phyloP scores from a whole-genome alignment of 148 eudicot species.

The Polygonum maritimum region DNA sequence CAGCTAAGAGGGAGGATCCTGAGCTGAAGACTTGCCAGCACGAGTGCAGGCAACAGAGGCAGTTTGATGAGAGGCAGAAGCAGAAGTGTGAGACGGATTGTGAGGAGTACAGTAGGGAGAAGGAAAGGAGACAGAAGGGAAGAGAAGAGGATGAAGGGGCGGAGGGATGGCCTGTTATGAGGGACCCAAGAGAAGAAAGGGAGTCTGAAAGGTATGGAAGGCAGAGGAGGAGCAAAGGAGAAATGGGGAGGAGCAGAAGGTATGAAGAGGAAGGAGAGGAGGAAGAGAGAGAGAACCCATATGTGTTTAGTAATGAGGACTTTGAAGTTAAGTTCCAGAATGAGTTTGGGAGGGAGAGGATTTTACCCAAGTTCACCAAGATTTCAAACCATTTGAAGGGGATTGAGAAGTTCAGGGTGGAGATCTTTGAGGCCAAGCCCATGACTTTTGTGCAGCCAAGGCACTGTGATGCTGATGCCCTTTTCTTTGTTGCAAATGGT shows the following conservation, averaged over 20 bases:
- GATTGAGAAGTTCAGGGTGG: slow-evolving; percentile 58
- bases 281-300: slow-evolving; percentile 29
- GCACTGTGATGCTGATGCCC: slow-evolving; percentile 57
- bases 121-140: slow-evolving; percentile 16
- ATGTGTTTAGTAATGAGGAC: slow-evolving; percentile 56
- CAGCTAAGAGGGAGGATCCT: slow-evolving; percentile 24
- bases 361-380: slow-evolving; percentile 47
- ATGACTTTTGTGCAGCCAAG: slow-evolving; percentile 60
- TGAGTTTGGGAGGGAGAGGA: slow-evolving; percentile 41
- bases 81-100: slow-evolving; percentile 20
- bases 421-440: slow-evolving; percentile 63
- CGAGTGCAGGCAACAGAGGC: slow-evolving; percentile 28
- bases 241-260: not conserved
- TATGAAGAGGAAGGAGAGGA: slow-evolving; percentile 15
- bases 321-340: slow-evolving; percentile 23
- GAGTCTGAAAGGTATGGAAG: slow-evolving; percentile 14
- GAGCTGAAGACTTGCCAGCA: slow-evolving; percentile 36
- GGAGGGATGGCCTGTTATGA: not conserved
- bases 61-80: slow-evolving; percentile 13
- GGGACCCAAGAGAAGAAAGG: slow-evolving; percentile 6
- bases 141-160: not conserved
- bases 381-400: slow-evolving; percentile 58
- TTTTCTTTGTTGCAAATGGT: slow-evolving; percentile 68
- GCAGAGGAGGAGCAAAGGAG: slow-evolving; percentile 10
- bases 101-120: slow-evolving; percentile 16